Evolutionary conservation across 2,329 filamentous ascomycete genomes (phyloP).

Genomic region (Pestalotiopsis fici): DNA sequence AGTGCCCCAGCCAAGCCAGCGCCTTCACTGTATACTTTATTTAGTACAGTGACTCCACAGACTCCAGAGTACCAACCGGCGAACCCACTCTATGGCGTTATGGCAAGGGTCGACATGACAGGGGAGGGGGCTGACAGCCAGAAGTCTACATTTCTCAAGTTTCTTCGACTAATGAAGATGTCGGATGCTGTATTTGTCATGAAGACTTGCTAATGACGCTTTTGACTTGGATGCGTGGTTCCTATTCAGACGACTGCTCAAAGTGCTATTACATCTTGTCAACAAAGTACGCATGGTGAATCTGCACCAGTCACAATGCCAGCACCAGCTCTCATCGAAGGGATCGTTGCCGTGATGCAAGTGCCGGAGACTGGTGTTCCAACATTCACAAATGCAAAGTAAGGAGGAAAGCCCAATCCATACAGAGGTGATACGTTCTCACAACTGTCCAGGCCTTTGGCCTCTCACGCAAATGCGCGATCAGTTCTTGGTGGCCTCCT

Average conservation of each 20-base stretch:
- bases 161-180: no score
- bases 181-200: no score
- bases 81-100: neutral
- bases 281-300: neutral
- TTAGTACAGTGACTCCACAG: neutral
- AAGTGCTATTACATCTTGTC: neutral
- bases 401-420: no score
- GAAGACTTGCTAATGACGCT: neutral
- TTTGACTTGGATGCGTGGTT: no score
- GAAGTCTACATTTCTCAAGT: no score
- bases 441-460: neutral
- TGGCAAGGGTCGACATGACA: neutral
- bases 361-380: neutral
- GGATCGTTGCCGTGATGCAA: neutral
- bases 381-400: neutral
- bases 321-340: neutral
- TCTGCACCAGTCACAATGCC: neutral
- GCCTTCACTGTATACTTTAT: no score
- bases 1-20: no score
- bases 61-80: neutral
- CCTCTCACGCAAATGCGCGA: neutral
- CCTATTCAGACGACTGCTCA: neutral
- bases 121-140: no score
- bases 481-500: constrained; percentile 1
- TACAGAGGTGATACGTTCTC: neutral